phyloP scores from a whole-genome alignment of 108 stramenopile genomes.

The Fistulifera solaris region DNA sequence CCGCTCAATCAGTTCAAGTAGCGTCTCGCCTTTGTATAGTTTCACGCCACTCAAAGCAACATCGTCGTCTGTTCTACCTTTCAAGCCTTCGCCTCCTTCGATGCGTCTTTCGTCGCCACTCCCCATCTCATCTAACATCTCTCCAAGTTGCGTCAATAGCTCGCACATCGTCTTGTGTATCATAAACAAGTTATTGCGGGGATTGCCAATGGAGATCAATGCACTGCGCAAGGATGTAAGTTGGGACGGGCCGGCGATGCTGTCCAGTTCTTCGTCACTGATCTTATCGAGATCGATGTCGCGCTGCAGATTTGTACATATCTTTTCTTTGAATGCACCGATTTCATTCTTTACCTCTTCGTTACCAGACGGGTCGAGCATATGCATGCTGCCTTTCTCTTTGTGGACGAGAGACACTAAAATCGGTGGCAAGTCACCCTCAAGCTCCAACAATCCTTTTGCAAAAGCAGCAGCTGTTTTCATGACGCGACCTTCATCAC shows the following conservation, averaged over 20 bases:
- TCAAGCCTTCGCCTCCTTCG: conserved; percentile 77
- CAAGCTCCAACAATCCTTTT: conserved; percentile 92
- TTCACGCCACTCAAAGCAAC: conserved; percentile 79
- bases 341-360: conserved; percentile 87
- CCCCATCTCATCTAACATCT: conserved; percentile 63
- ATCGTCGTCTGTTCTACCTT: conserved; percentile 63
- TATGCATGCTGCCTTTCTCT: conserved; percentile 79
- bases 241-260: conserved; percentile 67
- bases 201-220: conserved; percentile 78
- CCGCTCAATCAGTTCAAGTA: conserved; percentile 86
- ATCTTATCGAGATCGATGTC: conserved; percentile 66
- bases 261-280: conserved; percentile 49
- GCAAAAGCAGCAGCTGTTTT: conserved; percentile 97
- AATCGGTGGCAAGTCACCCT: conserved; percentile 97
- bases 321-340: conserved; percentile 76
- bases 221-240: conserved; percentile 70
- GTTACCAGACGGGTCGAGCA: conserved; percentile 95
- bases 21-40: conserved; percentile 90
- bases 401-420: conserved; percentile 95
- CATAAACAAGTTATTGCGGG: conserved; percentile 64
- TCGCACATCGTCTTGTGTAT: conserved; percentile 78
- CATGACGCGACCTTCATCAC: conserved; percentile 98
- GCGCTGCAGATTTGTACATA: conserved; percentile 67
- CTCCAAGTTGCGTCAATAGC: conserved; percentile 78
- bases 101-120: conserved; percentile 65